Evolutionary conservation across 1,284 basidiomycete species (phyloP).

Genomic region (Abortiporus biennis): DNA sequence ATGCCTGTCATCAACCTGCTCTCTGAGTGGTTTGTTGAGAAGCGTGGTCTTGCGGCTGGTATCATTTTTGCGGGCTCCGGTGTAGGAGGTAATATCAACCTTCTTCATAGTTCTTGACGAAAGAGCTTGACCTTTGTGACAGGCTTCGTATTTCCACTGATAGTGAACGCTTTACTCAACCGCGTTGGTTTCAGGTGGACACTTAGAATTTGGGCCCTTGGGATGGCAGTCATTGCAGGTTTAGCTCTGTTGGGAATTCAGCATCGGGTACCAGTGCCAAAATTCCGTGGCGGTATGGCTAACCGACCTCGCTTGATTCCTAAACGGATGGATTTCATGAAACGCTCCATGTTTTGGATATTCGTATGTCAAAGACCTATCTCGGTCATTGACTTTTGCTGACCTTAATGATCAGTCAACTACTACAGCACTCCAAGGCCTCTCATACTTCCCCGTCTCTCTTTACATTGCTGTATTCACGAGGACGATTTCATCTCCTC

Average conservation of each 20-base stretch:
- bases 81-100: conserved; percentile 16
- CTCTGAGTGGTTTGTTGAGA: conserved; percentile 19
- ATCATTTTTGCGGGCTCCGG: conserved; percentile 25
- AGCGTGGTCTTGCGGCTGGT: conserved; percentile 21
- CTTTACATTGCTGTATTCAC: conserved; percentile 24
- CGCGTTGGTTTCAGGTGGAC: conserved; percentile 22
- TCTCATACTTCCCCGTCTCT: conserved; percentile 25
- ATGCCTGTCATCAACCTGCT: conserved; percentile 20
- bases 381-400: background rate
- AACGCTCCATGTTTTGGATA: conserved; percentile 19
- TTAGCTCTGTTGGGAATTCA: conserved; percentile 16
- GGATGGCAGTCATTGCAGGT: background rate
- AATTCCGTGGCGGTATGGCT: conserved; percentile 15
- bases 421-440: conserved; percentile 19
- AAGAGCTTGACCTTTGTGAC: background rate
- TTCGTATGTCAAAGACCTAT: conserved; percentile 14
- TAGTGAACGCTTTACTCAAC: conserved; percentile 19
- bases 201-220: conserved; percentile 19
- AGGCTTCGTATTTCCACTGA: conserved; percentile 23
- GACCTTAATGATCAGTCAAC: conserved; percentile 12
- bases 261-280: conserved; percentile 20
- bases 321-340: conserved; percentile 20
- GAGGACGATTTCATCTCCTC: conserved; percentile 17
- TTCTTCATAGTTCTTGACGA: background rate
- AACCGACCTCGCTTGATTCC: conserved; percentile 18